Conservation (phyloP, 2,329 filamentous ascomycete species). For the Monilinia fructigena region DNA sequence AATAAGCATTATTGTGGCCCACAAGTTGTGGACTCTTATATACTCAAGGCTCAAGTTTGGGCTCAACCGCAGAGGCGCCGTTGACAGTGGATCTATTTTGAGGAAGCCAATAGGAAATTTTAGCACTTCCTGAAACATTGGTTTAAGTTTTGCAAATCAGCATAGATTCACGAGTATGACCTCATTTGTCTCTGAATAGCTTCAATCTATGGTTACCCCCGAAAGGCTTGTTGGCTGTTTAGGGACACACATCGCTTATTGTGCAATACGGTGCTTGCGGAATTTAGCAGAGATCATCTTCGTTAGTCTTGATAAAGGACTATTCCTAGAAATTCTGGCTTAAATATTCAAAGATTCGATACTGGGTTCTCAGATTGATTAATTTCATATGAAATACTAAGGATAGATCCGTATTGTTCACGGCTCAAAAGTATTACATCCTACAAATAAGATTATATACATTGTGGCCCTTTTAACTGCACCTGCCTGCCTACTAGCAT, state of each 20-base stretch:
- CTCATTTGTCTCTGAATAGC: constrained; percentile 14
- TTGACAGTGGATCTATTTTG: constrained; percentile 5
- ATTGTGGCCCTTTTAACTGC: not conserved
- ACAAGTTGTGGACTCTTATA: constrained; percentile 4
- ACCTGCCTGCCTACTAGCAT: not conserved
- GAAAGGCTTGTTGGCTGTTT: not conserved
- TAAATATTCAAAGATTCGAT: no score
- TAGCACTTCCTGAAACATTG: not conserved
- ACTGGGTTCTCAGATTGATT: not conserved
- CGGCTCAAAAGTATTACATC: not conserved
- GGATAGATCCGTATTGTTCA: not conserved
- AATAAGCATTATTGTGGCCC: not conserved
- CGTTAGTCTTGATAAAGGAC: not conserved
- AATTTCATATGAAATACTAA: no score
- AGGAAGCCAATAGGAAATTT: constrained; percentile 12
- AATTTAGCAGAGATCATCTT: not conserved
- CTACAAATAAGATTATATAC: not conserved
- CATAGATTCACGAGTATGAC: not conserved
- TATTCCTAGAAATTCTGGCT: not conserved
- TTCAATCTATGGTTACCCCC: not conserved
- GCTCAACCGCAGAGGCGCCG: not conserved
- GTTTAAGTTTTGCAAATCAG: not conserved
- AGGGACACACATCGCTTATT: not conserved
- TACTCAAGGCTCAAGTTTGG: constrained; percentile 12
- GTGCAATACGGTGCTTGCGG: not conserved